Percentiles rank a stretch among this genome's conserved stretches.
These are phyloP conservation scores for Themeda triandra DNA, from an alignment of 176 grass and related monocot genomes.

Conservation along the genomic window DNA sequence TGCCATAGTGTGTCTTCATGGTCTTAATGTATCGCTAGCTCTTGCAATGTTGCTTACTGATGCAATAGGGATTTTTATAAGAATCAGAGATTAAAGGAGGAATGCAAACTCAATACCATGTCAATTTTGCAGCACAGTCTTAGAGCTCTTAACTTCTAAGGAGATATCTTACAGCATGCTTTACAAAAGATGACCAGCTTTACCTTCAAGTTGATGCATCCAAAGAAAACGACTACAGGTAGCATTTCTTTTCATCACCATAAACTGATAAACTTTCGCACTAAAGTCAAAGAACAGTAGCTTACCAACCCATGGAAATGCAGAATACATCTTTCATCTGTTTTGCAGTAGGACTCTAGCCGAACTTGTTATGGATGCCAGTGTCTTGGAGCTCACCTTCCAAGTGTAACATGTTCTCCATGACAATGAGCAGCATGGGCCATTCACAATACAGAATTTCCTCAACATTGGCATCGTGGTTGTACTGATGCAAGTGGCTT, in stretches of 20 bases:
- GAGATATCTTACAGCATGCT: not conserved
- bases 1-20: not conserved
- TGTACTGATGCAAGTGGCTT: not conserved
- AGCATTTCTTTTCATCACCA: not conserved
- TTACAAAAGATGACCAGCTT: not conserved
- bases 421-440: not conserved
- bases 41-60: not conserved
- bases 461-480: not conserved
- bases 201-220: not conserved
- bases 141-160: not conserved
- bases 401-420: not conserved
- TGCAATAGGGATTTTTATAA: not conserved
- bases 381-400: not conserved
- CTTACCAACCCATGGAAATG: not conserved
- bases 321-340: not conserved
- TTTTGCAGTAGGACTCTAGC: not conserved
- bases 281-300: too few species aligned
- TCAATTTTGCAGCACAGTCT: not conserved
- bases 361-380: constrained; percentile 3
- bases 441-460: constrained; percentile 12
- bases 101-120: not conserved
- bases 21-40: not conserved
- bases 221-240: too few species aligned
- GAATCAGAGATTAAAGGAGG: not conserved
- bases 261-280: not conserved